A percentile compares a stretch with the other conserved stretches of the same genome.
phyloP scores from a whole-genome alignment of 805 yeast genomes.

The Candida coquimbonensis region DNA sequence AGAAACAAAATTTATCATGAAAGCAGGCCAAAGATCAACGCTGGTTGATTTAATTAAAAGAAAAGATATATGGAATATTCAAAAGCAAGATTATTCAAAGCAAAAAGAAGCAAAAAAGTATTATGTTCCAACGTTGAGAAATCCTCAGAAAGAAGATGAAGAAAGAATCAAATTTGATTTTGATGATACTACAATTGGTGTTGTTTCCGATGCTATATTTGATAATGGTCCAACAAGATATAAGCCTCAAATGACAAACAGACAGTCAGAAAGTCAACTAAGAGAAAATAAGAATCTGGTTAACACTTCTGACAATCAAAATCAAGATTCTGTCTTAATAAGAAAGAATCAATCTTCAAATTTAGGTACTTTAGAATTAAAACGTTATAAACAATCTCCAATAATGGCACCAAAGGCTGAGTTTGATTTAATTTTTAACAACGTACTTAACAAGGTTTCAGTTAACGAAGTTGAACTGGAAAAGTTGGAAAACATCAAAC shows the following conservation, averaged over 20 bases:
- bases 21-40: constrained; percentile 30
- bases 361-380: not conserved
- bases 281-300: too few species aligned
- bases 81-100: constrained; percentile 15
- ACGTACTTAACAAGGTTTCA: constrained; percentile 1
- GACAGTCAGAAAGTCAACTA: too few species aligned
- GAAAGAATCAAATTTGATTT: constrained; percentile 18
- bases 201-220: constrained; percentile 13
- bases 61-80: constrained; percentile 31
- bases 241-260: too few species aligned
- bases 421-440: constrained; percentile 7
- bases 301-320: not conserved
- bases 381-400: not conserved
- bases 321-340: not conserved
- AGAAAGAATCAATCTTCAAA: not conserved
- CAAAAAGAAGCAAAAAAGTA: constrained; percentile 5
- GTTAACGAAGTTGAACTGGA: constrained; percentile 11
- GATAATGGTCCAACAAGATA: too few species aligned
- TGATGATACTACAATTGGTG: constrained; percentile 8
- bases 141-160: not conserved
- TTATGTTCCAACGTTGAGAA: constrained; percentile 27
- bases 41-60: constrained; percentile 36
- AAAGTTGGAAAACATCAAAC: constrained; percentile 12
- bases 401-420: not conserved
- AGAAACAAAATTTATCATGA: constrained; percentile 46